phyloP scores from a whole-genome alignment of 768 basidiomycete genomes.

The Fistulinella prunicolor region DNA sequence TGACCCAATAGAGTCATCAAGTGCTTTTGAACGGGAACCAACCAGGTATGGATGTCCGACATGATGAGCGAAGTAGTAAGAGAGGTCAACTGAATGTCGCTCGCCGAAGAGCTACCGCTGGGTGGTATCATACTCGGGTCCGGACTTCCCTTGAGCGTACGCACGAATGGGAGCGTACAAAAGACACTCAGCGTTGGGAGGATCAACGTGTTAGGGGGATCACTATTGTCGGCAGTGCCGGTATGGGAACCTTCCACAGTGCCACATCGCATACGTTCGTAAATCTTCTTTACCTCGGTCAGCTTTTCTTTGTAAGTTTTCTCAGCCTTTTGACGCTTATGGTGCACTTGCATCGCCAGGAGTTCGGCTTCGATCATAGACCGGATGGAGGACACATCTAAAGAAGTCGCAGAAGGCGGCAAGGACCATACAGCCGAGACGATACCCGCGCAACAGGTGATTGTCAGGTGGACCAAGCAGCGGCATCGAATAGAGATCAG shows the following conservation, averaged over 20 bases:
- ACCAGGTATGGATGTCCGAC: constrained; percentile 50
- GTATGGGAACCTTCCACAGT: neutral
- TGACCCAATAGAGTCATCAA: constrained; percentile 50
- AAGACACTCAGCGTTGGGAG: constrained; percentile 51
- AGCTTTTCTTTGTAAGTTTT: constrained; percentile 25
- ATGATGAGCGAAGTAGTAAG: constrained; percentile 39
- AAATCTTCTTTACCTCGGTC: constrained; percentile 39
- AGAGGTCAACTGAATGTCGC: constrained; percentile 22
- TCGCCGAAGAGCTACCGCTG: neutral
- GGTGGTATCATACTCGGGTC: constrained; percentile 8
- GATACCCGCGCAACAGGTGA: no score
- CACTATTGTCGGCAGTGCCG: neutral
- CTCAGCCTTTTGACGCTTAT: constrained; percentile 29
- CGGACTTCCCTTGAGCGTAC: constrained; percentile 29
- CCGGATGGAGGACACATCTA: constrained; percentile 22
- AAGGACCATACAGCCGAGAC: neutral
- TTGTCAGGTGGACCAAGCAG: no score
- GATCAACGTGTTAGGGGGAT: constrained; percentile 2
- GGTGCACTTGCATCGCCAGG: constrained; percentile 21
- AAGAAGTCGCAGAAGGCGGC: neutral
- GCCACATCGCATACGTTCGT: constrained; percentile 44
- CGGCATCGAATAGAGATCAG: neutral
- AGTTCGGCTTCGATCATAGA: constrained; percentile 31
- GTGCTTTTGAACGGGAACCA: constrained; percentile 38
- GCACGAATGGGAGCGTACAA: constrained; percentile 46